Evolutionary conservation across 2,329 filamentous ascomycete species (phyloP).

Genomic region (Aspergillus chevalieri): DNA sequence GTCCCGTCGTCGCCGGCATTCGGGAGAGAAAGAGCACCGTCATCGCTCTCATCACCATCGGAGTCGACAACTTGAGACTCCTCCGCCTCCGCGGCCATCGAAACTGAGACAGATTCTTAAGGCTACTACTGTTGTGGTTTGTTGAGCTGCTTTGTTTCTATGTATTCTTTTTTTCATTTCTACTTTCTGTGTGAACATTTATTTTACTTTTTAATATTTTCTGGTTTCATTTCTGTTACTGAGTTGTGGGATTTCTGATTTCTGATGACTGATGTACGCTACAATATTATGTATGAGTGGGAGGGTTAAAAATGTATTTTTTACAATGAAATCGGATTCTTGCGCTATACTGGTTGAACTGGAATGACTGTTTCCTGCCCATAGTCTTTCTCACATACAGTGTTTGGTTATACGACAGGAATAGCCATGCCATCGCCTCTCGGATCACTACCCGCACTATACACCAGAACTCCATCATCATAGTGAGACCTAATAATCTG

Average conservation of each 20-base stretch:
- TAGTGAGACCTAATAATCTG: slow-evolving; percentile 76
- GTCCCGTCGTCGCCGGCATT: too few species aligned
- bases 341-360: neutral
- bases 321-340: too few species aligned
- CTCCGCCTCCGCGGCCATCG: slow-evolving; percentile 22
- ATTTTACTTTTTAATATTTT: neutral
- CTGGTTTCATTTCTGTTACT: neutral
- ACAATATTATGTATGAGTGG: too few species aligned
- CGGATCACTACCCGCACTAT: slow-evolving; percentile 82
- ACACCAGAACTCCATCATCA: slow-evolving; percentile 69
- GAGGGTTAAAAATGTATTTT: too few species aligned
- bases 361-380: neutral
- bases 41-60: slow-evolving; percentile 18
- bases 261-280: neutral
- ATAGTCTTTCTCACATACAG: too few species aligned
- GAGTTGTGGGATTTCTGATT: neutral
- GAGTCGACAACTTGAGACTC: slow-evolving; percentile 17
- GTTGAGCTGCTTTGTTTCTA: slow-evolving; percentile 10
- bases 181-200: slow-evolving; percentile 1
- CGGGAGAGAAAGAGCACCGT: too few species aligned
- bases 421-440: slow-evolving; percentile 75
- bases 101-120: slow-evolving; percentile 27
- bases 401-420: slow-evolving; percentile 28
- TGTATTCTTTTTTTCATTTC: slow-evolving; percentile 1
- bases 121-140: slow-evolving; percentile 20